These are phyloP conservation scores for Backusella luteola DNA, from an alignment of 192 early-diverging fungal genomes.

Conservation along the genomic window DNA sequence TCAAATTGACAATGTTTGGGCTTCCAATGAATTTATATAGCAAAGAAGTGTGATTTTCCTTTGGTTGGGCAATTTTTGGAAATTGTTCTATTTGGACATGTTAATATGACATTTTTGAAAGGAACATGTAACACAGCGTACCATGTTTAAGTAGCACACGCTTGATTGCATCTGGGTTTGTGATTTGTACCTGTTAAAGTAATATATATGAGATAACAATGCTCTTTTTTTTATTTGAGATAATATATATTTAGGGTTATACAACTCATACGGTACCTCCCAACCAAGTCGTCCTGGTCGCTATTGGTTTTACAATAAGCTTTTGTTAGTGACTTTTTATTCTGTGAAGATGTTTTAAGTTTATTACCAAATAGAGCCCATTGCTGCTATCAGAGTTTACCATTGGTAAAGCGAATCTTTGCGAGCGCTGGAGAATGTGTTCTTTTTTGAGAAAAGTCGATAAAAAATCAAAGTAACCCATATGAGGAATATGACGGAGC, in stretches of 20 bases:
- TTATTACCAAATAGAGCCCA: background rate
- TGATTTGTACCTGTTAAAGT: background rate
- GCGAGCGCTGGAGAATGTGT: background rate
- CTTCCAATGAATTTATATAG: background rate
- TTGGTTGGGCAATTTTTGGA: background rate
- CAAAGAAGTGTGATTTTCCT: background rate
- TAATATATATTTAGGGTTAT: too few relatives aligned
- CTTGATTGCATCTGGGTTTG: background rate
- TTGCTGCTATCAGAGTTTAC: background rate
- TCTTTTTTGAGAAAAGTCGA: background rate
- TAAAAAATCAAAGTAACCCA: background rate
- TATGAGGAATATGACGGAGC: background rate
- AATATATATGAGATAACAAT: too few relatives aligned
- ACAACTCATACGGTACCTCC: background rate
- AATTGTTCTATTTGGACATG: background rate
- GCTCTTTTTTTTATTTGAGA: too few relatives aligned
- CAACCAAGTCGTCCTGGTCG: background rate
- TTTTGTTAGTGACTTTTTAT: background rate
- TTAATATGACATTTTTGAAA: background rate
- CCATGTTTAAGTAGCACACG: background rate
- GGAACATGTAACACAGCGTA: background rate
- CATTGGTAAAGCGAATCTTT: background rate
- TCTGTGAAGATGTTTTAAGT: background rate
- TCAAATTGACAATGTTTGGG: background rate
- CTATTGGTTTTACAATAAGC: background rate